Conservation (phyloP, 2,329 filamentous ascomycete genomes). For the Fusarium dlaminii region DNA sequence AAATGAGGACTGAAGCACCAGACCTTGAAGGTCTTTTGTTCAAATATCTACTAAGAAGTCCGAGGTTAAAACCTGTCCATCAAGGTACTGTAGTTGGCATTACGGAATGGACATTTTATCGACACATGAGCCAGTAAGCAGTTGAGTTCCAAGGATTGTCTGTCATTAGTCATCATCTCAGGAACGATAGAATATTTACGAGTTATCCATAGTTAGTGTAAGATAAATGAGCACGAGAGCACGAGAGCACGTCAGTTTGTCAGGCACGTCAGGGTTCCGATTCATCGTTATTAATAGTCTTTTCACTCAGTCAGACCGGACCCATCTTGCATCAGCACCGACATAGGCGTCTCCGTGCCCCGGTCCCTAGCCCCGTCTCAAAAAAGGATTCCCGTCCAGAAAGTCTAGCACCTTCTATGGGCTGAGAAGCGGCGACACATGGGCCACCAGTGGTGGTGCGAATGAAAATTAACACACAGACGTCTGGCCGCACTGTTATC, state of each 20-base stretch:
- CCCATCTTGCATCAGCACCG: not conserved
- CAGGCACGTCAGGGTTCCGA: slow-evolving; percentile 14
- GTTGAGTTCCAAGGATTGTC: not conserved
- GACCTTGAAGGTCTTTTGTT: not conserved
- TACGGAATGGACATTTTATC: not conserved
- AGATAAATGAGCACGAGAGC: not conserved
- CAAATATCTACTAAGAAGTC: not conserved
- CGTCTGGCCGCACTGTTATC: not conserved
- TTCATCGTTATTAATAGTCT: slow-evolving; percentile 32
- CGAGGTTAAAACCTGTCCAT: slow-evolving; percentile 37
- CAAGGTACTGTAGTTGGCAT: slow-evolving; percentile 40
- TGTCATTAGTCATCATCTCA: slow-evolving; percentile 37
- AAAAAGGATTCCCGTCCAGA: slow-evolving; percentile 9
- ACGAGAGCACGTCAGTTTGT: slow-evolving; percentile 18
- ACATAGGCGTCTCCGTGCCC: slow-evolving; percentile 15
- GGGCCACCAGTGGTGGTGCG: slow-evolving; percentile 39
- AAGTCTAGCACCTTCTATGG: slow-evolving; percentile 46
- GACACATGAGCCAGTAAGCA: not conserved
- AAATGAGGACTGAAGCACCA: not conserved
- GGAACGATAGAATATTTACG: not conserved
- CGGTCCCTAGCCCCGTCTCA: not conserved
- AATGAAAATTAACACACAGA: slow-evolving; percentile 14
- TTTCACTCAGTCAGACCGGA: slow-evolving; percentile 11
- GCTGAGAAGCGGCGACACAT: slow-evolving; percentile 11
- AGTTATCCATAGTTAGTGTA: not conserved